Conservation (phyloP, 176 grass and related monocot species). For the Stipa capillata region DNA sequence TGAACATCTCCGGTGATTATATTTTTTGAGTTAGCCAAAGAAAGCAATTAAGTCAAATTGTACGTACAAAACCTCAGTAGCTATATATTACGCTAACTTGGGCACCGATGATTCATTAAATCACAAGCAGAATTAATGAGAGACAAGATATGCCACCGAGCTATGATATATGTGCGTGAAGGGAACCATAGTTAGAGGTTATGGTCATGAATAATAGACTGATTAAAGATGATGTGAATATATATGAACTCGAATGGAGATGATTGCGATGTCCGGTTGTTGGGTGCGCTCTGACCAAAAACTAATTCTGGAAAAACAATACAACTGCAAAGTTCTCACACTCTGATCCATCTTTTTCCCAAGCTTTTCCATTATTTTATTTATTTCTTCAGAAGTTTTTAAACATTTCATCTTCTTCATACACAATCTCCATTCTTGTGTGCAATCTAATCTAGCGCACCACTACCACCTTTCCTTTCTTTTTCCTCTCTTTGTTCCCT, state of each 20-base stretch:
- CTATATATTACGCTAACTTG: not conserved
- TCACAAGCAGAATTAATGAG: not conserved
- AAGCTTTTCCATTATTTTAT: constrained; percentile 7
- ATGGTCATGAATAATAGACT: not conserved
- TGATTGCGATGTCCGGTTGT: constrained; percentile 14
- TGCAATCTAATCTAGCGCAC: constrained; percentile 46
- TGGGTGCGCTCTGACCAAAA: constrained; percentile 26
- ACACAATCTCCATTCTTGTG: not conserved
- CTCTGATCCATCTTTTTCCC: not conserved
- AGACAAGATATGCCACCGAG: not conserved
- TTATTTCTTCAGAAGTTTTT: constrained; percentile 8
- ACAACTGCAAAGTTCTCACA: constrained; percentile 8
- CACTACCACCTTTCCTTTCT: constrained; percentile 4
- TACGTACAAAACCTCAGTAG: not conserved
- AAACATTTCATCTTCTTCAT: not conserved
- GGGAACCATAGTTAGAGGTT: not conserved
- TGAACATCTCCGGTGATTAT: not conserved
- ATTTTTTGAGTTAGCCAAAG: not conserved
- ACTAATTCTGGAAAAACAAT: constrained; percentile 12
- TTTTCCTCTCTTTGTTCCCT: not conserved
- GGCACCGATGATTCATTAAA: not conserved
- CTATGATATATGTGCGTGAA: not conserved
- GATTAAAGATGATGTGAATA: constrained; percentile 19
- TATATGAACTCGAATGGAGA: constrained; percentile 17
- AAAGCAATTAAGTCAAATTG: not conserved